phyloP scores from a whole-genome alignment of 257 asterid species.

The Agastache rugosa region DNA sequence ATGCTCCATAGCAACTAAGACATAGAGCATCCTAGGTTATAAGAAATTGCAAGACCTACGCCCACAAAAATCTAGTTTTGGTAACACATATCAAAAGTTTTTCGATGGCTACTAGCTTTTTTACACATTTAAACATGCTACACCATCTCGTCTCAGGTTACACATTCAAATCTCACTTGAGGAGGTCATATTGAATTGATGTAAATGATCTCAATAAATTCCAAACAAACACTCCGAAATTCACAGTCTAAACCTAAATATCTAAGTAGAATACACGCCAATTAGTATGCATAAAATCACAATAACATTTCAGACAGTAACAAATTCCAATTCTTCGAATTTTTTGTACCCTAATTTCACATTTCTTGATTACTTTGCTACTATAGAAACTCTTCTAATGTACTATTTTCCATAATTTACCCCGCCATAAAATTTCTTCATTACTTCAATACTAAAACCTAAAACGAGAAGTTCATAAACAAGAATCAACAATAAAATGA shows the following conservation, averaged over 20 bases:
- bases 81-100: slow-evolving; percentile 23
- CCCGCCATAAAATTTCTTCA: slow-evolving; percentile 10
- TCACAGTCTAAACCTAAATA: slow-evolving; percentile 9
- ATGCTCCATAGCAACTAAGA: neutral
- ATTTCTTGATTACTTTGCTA: neutral
- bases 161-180: neutral
- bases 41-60: neutral
- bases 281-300: neutral
- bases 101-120: neutral
- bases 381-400: neutral
- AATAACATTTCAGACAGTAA: neutral
- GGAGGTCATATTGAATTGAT: neutral
- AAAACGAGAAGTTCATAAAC: neutral
- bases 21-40: neutral
- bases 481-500: neutral
- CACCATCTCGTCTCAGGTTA: neutral
- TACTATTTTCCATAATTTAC: slow-evolving; percentile 14
- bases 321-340: neutral
- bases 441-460: neutral
- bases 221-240: neutral
- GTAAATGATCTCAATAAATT: neutral
- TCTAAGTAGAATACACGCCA: neutral
- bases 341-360: neutral
- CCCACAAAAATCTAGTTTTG: neutral
- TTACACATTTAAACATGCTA: neutral